Conservation (phyloP, 345 rosid genomes). For the Salix purpurea region DNA sequence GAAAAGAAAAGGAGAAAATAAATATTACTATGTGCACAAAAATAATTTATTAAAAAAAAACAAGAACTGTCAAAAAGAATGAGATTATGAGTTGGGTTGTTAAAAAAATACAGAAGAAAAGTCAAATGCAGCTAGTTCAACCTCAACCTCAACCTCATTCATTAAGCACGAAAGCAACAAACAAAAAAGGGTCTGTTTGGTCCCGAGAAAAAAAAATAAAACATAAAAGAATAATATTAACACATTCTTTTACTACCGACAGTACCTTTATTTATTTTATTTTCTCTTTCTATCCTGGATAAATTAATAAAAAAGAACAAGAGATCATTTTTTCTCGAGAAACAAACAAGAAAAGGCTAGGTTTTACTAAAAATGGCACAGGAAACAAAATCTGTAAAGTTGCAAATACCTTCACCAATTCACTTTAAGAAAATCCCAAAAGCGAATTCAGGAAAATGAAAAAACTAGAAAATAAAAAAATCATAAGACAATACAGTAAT, state of each 20-base stretch:
- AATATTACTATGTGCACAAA: too few relatives aligned
- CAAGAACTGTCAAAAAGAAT: neutral
- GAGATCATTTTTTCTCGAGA: neutral
- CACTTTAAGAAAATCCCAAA: neutral
- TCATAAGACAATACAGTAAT: neutral
- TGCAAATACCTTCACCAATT: too few relatives aligned
- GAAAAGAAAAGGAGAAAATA: neutral
- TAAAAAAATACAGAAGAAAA: neutral
- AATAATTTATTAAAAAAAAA: neutral
- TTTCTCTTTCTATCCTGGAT: neutral
- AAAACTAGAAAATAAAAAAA: neutral
- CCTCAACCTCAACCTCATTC: neutral
- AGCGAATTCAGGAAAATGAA: neutral
- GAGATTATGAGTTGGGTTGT: neutral
- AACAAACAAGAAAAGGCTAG: conserved; percentile 7
- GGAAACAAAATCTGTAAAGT: neutral
- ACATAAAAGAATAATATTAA: neutral
- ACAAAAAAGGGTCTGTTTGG: neutral
- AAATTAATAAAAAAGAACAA: neutral
- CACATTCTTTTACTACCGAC: neutral
- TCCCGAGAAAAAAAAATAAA: neutral
- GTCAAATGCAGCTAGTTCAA: neutral
- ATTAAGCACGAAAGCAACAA: neutral
- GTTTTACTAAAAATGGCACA: neutral
- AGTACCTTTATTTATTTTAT: too few relatives aligned